Base-by-base conservation (phyloP, 768 basidiomycete genomes). In the Naematelia encephala region DNA sequence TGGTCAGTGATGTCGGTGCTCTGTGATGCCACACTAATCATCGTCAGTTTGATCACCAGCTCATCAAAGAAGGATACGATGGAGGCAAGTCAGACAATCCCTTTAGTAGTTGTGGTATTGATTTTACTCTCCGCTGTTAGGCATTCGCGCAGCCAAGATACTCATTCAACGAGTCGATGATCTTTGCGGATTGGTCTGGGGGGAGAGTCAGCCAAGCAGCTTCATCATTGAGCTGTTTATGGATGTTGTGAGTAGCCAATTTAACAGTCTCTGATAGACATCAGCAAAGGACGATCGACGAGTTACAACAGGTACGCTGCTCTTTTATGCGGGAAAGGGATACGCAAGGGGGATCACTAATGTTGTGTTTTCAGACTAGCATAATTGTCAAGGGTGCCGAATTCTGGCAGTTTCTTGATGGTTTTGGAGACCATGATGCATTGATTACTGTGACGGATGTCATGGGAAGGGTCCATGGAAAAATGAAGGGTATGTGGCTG, bases 321-420 rank as follows among this genome's bases (percentile, higher is more conserved):
- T 16, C 34, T 39, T 8, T 8, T 16, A 16, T 39, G 34, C 34
- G 8, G 34, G 34, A 8, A 39, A 16, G 34, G 34, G 16, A 39
- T 39, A 39, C 34, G n/a, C n/a, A n/a, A n/a, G n/a, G n/a, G n/a
- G n/a, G n/a, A n/a, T n/a, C n/a, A n/a, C n/a, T n/a, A n/a, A n/a
- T n/a, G n/a, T n/a, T n/a, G n/a, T n/a, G n/a, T n/a, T 39, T 16
- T 4, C 25, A 59, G 57, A 54, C 49, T 16, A 48, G 53, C 1
- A 14, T 30, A 13, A 58, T 60, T 13, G 28, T 52, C 21, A 25
- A 54, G 8, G 42, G 49, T 21, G 54, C 48, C 12, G 50, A 64
- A 8, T 50, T 70, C 8, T 54, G 60, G 21, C 29, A 58, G 25
- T 66, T 70, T 44, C 52, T 63, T 10, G 68, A 70, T 28, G 68